These are phyloP conservation scores for Hippophae rhamnoides DNA, from an alignment of 306 rosid species.

Conservation along the genomic window DNA sequence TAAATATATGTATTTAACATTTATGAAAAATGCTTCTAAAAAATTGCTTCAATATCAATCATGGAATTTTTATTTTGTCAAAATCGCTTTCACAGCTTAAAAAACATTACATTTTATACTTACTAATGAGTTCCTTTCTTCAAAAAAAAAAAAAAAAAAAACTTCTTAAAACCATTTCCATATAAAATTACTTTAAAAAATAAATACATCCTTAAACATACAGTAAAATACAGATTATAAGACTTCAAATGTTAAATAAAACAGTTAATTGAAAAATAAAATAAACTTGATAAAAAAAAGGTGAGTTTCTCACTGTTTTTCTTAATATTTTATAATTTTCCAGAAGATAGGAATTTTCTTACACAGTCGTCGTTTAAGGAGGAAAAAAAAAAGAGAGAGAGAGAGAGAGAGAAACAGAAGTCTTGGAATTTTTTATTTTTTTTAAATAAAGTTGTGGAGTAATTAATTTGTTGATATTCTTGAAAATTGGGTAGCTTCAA, in stretches of 20 bases:
- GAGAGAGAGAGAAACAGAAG: background rate
- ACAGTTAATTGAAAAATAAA: background rate
- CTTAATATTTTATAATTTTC: slow-evolving; percentile 20
- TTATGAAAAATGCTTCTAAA: too few species aligned
- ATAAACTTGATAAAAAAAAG: background rate
- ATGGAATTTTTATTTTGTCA: too few species aligned
- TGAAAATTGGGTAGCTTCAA: slow-evolving; percentile 4
- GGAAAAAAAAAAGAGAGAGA: background rate
- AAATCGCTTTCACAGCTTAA: too few species aligned
- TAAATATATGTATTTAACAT: too few species aligned
- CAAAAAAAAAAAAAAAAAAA: too few species aligned
- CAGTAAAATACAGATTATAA: background rate
- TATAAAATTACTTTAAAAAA: too few species aligned
- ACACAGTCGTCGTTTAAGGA: background rate
- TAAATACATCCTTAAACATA: background rate
- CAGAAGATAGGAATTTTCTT: slow-evolving; percentile 19
- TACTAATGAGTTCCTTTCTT: too few species aligned
- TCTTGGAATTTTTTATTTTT: too few species aligned
- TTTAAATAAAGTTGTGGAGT: too few species aligned
- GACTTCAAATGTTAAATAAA: slow-evolving; percentile 19
- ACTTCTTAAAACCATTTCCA: too few species aligned
- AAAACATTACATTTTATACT: too few species aligned
- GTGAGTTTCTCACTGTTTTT: slow-evolving; percentile 13
- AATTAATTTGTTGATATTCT: slow-evolving; percentile 17
- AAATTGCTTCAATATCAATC: too few species aligned